Conservation (phyloP, 352 stramenopile species). For the Phytophthora chlamydospora region DNA sequence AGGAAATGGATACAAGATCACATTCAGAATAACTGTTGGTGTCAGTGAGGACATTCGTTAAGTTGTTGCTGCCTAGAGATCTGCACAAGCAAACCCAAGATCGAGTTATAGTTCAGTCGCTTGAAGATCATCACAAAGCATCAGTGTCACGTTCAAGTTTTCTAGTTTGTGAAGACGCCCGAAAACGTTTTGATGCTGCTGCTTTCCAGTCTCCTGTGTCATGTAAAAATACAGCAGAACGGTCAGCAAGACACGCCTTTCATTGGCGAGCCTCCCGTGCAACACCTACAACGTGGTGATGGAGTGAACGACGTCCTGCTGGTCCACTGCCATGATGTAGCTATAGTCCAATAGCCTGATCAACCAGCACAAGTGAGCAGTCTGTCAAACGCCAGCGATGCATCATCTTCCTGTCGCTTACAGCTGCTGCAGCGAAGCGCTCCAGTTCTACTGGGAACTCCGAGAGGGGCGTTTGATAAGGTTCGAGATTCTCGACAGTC, state of each 20-base stretch:
- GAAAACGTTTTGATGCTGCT: constrained; percentile 61
- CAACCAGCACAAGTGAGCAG: background rate
- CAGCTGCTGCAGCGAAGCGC: constrained; percentile 18
- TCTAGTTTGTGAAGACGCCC: constrained; percentile 51
- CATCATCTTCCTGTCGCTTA: constrained; percentile 3
- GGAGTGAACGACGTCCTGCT: too few species aligned
- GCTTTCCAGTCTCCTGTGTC: constrained; percentile 44
- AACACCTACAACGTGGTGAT: too few species aligned
- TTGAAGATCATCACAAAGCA: background rate
- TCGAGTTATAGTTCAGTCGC: background rate
- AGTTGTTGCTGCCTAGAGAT: constrained; percentile 54
- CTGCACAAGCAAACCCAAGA: constrained; percentile 3
- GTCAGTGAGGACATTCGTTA: constrained; percentile 47
- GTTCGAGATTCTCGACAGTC: constrained; percentile 27
- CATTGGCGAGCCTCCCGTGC: too few species aligned
- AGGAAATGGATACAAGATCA: constrained; percentile 40
- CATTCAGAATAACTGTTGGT: constrained; percentile 54
- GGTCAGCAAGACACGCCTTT: background rate
- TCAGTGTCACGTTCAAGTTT: constrained; percentile 35
- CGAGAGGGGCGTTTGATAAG: constrained; percentile 31
- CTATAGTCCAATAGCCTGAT: too few species aligned
- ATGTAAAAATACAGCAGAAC: background rate
- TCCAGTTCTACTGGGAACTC: constrained; percentile 17
- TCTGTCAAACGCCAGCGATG: background rate
- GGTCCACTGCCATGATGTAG: too few species aligned